These are phyloP conservation scores for Aspergillus persii DNA, from an alignment of 2,329 filamentous ascomycete genomes.

Conservation along the genomic window DNA sequence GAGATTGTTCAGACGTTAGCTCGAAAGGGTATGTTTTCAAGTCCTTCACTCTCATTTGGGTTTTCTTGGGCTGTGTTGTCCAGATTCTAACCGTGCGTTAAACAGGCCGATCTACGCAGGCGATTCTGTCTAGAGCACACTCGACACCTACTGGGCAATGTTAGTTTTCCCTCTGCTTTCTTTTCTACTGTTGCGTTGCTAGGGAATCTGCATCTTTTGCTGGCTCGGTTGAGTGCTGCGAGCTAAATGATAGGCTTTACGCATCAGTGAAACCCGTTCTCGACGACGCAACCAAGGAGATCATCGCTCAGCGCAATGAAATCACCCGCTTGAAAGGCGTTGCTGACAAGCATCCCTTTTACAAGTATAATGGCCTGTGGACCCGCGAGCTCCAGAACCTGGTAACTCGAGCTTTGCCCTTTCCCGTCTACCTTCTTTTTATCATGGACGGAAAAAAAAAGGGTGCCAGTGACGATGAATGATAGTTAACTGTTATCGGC, in stretches of 20 bases:
- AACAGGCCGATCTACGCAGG: conserved; percentile 71
- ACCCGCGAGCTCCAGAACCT: conserved; percentile 78
- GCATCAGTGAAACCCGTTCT: conserved; percentile 65
- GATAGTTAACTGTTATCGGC: conserved; percentile 2
- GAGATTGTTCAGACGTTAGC: conserved; percentile 80
- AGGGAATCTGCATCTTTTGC: conserved; percentile 28
- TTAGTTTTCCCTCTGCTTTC: conserved; percentile 25
- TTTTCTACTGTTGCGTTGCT: not conserved
- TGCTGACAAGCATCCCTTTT: conserved; percentile 88
- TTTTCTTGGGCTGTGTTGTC: not conserved
- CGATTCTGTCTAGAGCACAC: conserved; percentile 83
- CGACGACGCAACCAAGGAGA: conserved; percentile 64
- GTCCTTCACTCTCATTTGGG: not conserved
- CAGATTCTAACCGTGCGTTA: not conserved
- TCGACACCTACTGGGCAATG: conserved; percentile 69
- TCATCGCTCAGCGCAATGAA: conserved; percentile 69
- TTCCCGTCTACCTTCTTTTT: not conserved
- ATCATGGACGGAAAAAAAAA: not conserved
- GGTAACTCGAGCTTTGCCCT: conserved; percentile 41
- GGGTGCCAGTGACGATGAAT: not conserved
- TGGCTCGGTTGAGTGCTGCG: not conserved
- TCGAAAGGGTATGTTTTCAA: conserved; percentile 58
- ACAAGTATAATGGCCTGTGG: conserved; percentile 96
- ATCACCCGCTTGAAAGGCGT: conserved; percentile 68
- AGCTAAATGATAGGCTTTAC: not conserved